Percentiles rank a stretch among this genome's conserved stretches.
Evolutionary conservation across 371 early-diverging fungal species (phyloP).

Genomic region (Rhizopus delemar): DNA sequence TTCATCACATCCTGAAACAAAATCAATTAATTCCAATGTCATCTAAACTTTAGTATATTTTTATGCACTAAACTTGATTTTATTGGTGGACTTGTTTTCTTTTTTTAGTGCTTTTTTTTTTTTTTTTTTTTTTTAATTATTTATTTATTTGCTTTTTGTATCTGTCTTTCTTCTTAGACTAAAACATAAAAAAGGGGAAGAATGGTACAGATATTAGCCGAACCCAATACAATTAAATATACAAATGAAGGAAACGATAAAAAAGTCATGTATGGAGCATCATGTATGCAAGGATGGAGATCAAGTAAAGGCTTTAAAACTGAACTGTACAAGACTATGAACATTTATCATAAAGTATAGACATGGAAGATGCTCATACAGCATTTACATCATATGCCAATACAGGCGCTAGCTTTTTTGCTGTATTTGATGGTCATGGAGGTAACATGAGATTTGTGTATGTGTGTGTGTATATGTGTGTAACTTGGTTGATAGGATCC

Average conservation of each 20-base stretch:
- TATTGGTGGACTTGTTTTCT: slow-evolving; percentile 1
- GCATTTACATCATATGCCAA: slow-evolving; percentile 64
- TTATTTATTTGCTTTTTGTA: neutral
- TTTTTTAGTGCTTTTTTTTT: neutral
- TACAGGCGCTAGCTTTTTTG: slow-evolving; percentile 74
- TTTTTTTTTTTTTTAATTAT: neutral
- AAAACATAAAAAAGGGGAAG: no score
- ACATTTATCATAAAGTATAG: slow-evolving; percentile 41
- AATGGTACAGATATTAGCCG: slow-evolving; percentile 95
- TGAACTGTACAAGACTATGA: neutral
- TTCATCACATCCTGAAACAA: slow-evolving; percentile 39
- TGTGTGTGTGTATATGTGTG: neutral
- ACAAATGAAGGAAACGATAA: slow-evolving; percentile 72
- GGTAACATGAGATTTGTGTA: slow-evolving; percentile 37
- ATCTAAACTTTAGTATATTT: slow-evolving; percentile 7
- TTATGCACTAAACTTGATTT: neutral
- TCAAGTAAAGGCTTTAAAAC: slow-evolving; percentile 62
- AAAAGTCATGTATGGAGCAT: slow-evolving; percentile 80
- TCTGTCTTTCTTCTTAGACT: no score
- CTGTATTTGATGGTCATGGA: slow-evolving; percentile 96
- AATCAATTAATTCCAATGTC: slow-evolving; percentile 13
- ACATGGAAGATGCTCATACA: slow-evolving; percentile 95
- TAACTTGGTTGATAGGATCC: slow-evolving; percentile 19
- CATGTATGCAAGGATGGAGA: slow-evolving; percentile 97
- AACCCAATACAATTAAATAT: slow-evolving; percentile 87